Percentiles rank a stretch among this genome's conserved stretches.
These are phyloP conservation scores for Kewa caespitosa DNA, from an alignment of 179 eudicot species.

Conservation along the genomic window DNA sequence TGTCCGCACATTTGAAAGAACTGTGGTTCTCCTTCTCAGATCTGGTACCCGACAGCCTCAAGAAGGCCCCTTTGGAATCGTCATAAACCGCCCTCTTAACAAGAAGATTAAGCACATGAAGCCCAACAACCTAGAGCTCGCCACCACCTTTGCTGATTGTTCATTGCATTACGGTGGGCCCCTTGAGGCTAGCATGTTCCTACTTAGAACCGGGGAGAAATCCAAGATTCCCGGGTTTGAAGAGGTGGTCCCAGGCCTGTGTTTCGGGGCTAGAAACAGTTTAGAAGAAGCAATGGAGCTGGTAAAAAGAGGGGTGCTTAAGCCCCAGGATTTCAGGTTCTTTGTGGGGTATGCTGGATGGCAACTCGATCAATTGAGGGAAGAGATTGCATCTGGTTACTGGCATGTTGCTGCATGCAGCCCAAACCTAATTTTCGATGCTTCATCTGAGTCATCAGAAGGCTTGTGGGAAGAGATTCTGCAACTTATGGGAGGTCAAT, in stretches of 20 bases:
- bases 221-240: constrained; percentile 56
- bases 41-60: constrained; percentile 77
- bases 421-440: constrained; percentile 50
- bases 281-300: constrained; percentile 75
- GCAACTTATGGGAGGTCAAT: constrained; percentile 96
- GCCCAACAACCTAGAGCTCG: constrained; percentile 62
- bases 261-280: constrained; percentile 74
- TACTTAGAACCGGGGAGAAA: constrained; percentile 51
- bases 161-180: constrained; percentile 93
- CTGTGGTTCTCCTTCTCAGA: constrained; percentile 83
- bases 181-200: constrained; percentile 82
- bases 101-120: constrained; percentile 87
- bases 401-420: constrained; percentile 98
- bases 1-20: constrained; percentile 77
- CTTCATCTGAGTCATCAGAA: constrained; percentile 44
- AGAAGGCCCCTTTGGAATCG: constrained; percentile 86
- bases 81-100: constrained; percentile 79
- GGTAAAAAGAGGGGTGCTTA: constrained; percentile 73
- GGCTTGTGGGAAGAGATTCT: constrained; percentile 87
- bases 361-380: constrained; percentile 82
- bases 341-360: constrained; percentile 97
- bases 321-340: constrained; percentile 82
- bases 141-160: constrained; percentile 82
- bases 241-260: constrained; percentile 78
- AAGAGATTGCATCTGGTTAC: constrained; percentile 72